Conservation (phyloP, 1,284 basidiomycete genomes). For the Prillingera fragicola region DNA sequence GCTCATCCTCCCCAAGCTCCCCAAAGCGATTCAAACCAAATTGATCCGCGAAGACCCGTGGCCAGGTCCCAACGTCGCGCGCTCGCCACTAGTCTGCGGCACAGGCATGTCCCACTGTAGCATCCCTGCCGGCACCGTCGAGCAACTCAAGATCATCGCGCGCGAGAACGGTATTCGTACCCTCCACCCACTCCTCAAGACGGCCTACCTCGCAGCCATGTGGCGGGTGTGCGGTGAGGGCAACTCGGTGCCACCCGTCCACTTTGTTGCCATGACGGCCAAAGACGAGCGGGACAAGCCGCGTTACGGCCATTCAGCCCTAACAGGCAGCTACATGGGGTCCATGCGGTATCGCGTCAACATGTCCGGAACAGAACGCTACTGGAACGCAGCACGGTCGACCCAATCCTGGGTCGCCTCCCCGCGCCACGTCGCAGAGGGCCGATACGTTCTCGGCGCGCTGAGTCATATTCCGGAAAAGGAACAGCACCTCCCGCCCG, state of each 20-base stretch:
- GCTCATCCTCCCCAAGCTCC: slow-evolving; percentile 32
- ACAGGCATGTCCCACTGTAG: slow-evolving; percentile 15
- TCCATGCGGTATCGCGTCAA: slow-evolving; percentile 14
- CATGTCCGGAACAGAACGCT: slow-evolving; percentile 14
- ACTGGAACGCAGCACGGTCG: slow-evolving; percentile 21
- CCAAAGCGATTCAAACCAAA: slow-evolving; percentile 23
- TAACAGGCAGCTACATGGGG: slow-evolving; percentile 30
- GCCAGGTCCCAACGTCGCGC: slow-evolving; percentile 18
- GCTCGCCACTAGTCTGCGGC: slow-evolving; percentile 4
- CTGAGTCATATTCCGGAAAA: neutral
- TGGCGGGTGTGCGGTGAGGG: slow-evolving; percentile 18
- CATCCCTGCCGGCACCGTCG: slow-evolving; percentile 15
- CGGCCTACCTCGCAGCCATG: slow-evolving; percentile 24
- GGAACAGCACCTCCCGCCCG: slow-evolving; percentile 12
- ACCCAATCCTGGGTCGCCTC: slow-evolving; percentile 9
- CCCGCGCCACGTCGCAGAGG: slow-evolving; percentile 2
- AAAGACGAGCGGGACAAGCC: slow-evolving; percentile 25
- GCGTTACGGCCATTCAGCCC: slow-evolving; percentile 18
- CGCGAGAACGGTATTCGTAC: slow-evolving; percentile 23
- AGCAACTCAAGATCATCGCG: slow-evolving; percentile 18
- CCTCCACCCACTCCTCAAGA: slow-evolving; percentile 31
- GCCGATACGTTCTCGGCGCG: neutral
- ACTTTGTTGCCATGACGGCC: slow-evolving; percentile 9
- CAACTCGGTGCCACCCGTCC: slow-evolving; percentile 3
- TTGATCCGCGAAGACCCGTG: slow-evolving; percentile 19